Percentiles rank a stretch among this genome's conserved stretches.
These are phyloP conservation scores for Smithsoniella earleae DNA, from an alignment of 163 green algal species.

Conservation along the genomic window DNA sequence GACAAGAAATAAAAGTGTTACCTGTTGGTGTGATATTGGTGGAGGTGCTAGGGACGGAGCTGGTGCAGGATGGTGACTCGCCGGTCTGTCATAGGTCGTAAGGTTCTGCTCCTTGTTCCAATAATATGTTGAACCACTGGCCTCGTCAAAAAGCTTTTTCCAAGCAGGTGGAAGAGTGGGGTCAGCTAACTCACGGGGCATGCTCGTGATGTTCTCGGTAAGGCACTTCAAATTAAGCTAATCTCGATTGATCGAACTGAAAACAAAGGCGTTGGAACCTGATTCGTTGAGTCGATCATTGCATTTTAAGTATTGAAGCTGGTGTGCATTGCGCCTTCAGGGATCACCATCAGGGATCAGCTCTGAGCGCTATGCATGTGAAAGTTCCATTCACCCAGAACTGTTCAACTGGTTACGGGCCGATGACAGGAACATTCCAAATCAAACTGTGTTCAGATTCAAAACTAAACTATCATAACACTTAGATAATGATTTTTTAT, in stretches of 20 bases:
- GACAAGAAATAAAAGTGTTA: not conserved
- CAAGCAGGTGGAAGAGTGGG: conserved; percentile 33
- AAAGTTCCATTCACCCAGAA: too few species aligned
- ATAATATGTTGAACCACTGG: conserved; percentile 34
- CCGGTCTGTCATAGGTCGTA: conserved; percentile 34
- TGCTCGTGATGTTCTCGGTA: not conserved
- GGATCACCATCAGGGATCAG: too few species aligned
- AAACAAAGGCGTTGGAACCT: too few species aligned
- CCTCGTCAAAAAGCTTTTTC: conserved; percentile 35
- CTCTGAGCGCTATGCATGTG: too few species aligned
- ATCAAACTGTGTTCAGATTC: not conserved
- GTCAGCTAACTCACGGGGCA: conserved; percentile 30
- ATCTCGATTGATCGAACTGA: too few species aligned
- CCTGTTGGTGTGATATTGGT: not conserved
- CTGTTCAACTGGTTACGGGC: too few species aligned
- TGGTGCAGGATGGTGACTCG: not conserved
- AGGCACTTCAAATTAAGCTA: too few species aligned
- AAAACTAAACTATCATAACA: not conserved
- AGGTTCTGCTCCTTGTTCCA: conserved; percentile 34
- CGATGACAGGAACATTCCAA: not conserved
- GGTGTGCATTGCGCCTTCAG: too few species aligned
- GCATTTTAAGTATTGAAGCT: too few species aligned
- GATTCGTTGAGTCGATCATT: too few species aligned
- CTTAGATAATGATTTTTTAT: not conserved
- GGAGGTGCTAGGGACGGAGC: not conserved